A percentile compares a stretch with the other conserved stretches of the same genome.
phyloP scores from a whole-genome alignment of 805 yeast species.

The Ogataea kodamae region DNA sequence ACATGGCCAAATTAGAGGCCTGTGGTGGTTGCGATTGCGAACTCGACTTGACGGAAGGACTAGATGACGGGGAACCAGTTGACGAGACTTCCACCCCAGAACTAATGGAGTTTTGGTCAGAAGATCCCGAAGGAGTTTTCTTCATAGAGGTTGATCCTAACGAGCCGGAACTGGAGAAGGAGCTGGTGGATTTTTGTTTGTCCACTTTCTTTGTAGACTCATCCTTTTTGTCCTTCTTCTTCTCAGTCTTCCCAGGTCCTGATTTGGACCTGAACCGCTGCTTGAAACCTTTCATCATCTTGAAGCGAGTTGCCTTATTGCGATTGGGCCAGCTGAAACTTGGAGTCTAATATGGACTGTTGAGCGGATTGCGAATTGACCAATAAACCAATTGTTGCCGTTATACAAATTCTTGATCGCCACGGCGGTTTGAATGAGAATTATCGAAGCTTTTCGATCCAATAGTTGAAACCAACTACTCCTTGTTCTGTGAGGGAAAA shows the following conservation, averaged over 20 bases:
- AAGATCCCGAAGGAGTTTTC: conserved; percentile 15
- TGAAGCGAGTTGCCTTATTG: conserved; percentile 18
- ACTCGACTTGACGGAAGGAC: conserved; percentile 20
- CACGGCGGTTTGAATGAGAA: background rate
- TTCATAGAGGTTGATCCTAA: conserved; percentile 16
- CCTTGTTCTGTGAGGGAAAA: conserved; percentile 10
- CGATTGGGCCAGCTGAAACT: conserved; percentile 7
- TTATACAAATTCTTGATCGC: conserved; percentile 1
- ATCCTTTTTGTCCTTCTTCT: conserved; percentile 41
- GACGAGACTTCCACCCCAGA: conserved; percentile 18
- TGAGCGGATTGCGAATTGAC: background rate
- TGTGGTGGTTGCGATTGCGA: conserved; percentile 15
- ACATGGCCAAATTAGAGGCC: conserved; percentile 11
- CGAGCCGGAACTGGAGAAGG: conserved; percentile 11
- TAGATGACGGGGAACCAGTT: conserved; percentile 21
- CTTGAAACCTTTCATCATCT: conserved; percentile 74
- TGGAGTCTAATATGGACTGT: background rate
- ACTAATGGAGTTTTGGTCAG: conserved; percentile 17
- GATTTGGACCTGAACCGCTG: conserved; percentile 47
- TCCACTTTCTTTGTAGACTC: conserved; percentile 26
- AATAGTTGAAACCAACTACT: conserved; percentile 9
- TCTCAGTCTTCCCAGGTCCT: conserved; percentile 33
- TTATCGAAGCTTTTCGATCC: conserved; percentile 1
- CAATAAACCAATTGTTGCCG: conserved; percentile 6
- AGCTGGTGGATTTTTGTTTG: conserved; percentile 11